Percentiles rank a stretch among this genome's conserved stretches.
These are phyloP conservation scores for Russula emetica DNA, from an alignment of 768 basidiomycete genomes.

Conservation along the genomic window DNA sequence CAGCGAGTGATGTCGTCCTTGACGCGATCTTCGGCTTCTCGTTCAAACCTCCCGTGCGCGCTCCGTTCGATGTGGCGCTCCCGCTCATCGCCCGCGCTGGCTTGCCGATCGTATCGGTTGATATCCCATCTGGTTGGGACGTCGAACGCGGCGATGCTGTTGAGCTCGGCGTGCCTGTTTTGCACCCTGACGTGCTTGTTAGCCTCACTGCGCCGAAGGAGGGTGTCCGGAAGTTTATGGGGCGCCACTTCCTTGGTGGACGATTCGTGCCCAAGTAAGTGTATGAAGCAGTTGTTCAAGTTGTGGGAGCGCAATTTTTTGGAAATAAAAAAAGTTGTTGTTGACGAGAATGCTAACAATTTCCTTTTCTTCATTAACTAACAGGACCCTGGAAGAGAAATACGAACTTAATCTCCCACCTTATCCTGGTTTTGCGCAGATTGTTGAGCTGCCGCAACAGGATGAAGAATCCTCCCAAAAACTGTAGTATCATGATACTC, in stretches of 20 bases:
- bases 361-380: not conserved
- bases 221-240: constrained; percentile 72
- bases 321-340: not conserved
- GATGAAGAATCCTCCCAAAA: constrained; percentile 22
- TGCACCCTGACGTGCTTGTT: constrained; percentile 75
- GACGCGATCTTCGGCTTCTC: constrained; percentile 99
- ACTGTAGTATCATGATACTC: constrained; percentile 11
- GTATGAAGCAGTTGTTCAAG: not conserved
- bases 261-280: constrained; percentile 86
- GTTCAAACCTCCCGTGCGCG: constrained; percentile 84
- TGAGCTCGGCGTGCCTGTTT: constrained; percentile 42
- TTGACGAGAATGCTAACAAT: not conserved
- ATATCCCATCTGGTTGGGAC: constrained; percentile 97
- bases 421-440: constrained; percentile 77
- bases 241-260: constrained; percentile 90
- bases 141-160: constrained; percentile 66
- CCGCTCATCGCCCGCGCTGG: constrained; percentile 55
- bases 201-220: constrained; percentile 94
- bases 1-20: constrained; percentile 73
- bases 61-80: constrained; percentile 80
- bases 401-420: constrained; percentile 74
- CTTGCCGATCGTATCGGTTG: constrained; percentile 87
- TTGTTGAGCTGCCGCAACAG: constrained; percentile 61
- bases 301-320: not conserved
- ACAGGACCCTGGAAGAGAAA: constrained; percentile 66